These are phyloP conservation scores for Acacia concinna DNA, from an alignment of 331 rosid species.

Conservation along the genomic window DNA sequence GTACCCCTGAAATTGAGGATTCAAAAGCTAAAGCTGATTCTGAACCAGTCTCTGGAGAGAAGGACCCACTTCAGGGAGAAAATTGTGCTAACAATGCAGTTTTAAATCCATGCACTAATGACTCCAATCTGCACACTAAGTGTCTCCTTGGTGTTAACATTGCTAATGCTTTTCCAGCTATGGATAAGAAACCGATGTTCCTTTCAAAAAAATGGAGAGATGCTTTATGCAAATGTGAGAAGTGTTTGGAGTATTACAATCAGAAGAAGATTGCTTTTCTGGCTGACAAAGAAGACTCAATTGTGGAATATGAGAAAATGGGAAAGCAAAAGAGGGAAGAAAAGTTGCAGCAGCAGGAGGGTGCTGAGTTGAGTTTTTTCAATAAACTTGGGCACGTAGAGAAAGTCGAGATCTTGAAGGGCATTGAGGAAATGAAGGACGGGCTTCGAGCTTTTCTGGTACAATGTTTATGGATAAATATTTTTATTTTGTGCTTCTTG, in stretches of 20 bases:
- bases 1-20: constrained; percentile 30
- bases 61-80: constrained; percentile 40
- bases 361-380: constrained; percentile 66
- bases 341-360: constrained; percentile 62
- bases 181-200: constrained; percentile 64
- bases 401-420: constrained; percentile 90
- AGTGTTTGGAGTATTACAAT: constrained; percentile 55
- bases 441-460: constrained; percentile 89
- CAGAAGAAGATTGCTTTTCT: constrained; percentile 66
- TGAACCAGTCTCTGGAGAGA: constrained; percentile 43
- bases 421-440: constrained; percentile 91
- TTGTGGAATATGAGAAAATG: constrained; percentile 9
- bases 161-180: constrained; percentile 21
- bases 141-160: constrained; percentile 61
- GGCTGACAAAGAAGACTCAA: constrained; percentile 23
- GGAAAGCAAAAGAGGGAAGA: constrained; percentile 20
- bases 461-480: constrained; percentile 21
- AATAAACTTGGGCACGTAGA: constrained; percentile 76
- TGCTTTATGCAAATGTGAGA: constrained; percentile 67
- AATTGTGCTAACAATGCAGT: constrained; percentile 34
- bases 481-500: constrained; percentile 1
- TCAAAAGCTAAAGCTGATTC: constrained; percentile 35
- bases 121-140: constrained; percentile 28
- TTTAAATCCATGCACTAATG: constrained; percentile 30
- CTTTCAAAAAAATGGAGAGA: constrained; percentile 85